A percentile compares a stretch with the other conserved stretches of the same genome.
Conservation (phyloP, 495 filamentous ascomycete genomes). For the Sporormia fimetaria region DNA sequence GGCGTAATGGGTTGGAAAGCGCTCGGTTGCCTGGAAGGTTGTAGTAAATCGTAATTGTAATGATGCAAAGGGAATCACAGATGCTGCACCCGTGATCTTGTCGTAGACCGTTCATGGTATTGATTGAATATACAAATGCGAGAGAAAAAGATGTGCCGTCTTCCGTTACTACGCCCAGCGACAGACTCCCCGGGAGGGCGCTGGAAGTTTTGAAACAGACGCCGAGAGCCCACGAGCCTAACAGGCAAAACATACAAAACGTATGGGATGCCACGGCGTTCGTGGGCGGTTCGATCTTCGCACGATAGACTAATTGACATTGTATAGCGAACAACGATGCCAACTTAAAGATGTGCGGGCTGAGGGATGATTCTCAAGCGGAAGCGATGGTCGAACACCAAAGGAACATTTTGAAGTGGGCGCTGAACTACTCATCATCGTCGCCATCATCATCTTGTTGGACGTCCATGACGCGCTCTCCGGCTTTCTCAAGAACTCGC, state of each 20-base stretch:
- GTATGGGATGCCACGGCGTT: slow-evolving; percentile 18
- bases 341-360: slow-evolving; percentile 87
- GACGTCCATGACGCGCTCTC: slow-evolving; percentile 72
- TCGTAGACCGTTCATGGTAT: no score
- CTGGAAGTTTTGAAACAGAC: no score
- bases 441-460: slow-evolving; percentile 63
- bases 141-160: no score
- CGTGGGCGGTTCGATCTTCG: slow-evolving; percentile 55
- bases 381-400: not conserved
- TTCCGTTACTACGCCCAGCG: no score
- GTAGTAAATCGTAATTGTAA: no score
- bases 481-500: slow-evolving; percentile 58
- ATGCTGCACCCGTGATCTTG: no score
- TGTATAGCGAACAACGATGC: slow-evolving; percentile 58
- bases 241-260: slow-evolving; percentile 28
- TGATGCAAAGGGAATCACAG: no score
- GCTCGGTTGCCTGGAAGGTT: no score
- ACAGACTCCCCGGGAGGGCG: no score
- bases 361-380: not conserved
- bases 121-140: no score
- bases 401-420: not conserved
- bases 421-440: slow-evolving; percentile 40
- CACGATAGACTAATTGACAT: slow-evolving; percentile 90
- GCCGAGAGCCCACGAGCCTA: no score
- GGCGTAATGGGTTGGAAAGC: not conserved